Evolutionary conservation across 2,329 filamentous ascomycete genomes (phyloP), one percentile per base, ranked within the genome.

Genomic region (Lachnellula suecica): DNA sequence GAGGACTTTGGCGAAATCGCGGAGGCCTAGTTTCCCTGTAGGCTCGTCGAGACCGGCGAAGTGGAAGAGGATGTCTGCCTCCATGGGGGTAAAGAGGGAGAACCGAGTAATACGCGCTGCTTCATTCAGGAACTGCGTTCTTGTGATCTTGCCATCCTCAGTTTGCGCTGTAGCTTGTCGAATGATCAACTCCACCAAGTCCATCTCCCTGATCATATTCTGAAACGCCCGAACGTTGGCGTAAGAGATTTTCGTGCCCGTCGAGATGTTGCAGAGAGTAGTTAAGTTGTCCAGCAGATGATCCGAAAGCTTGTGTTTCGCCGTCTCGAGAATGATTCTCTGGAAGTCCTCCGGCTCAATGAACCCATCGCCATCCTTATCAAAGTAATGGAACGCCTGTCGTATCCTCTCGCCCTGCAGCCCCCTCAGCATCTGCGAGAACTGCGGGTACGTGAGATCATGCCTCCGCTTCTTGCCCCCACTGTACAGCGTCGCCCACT

Each of bases 171-270:
- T 89, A 34, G 94, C 94, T 66, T 91, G 91, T 61, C 91, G 85
- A 59, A 99, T 83, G 67, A 99, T 91, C 61, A 96, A 77, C 76
- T 99, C 94, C 45, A 97, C 90, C 65, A 97, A 81, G 66, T 99
- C 94, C 90, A 99, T 97, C 74, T 97, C 92, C 66, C 89, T 87
- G 64, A 99, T 93, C 72, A 99, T 87, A 70, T 99, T 99, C 76
- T 96, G 92, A 77, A 99, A 99, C 34, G 94, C 94, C 61, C 94
- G 85, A 27, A 99, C 94, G 68, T 96, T 97, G 70, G 94, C 91
- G 69, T 99, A 99, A 6, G 92, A 97, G 63, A 99, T 94, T 75
- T 95, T 96, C 77, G 85, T 94, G 57, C 91, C 87, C 29, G 86
- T 79, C 7, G 90, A 91, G 70, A 97, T 96, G 74, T 97, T 97